phyloP scores from a whole-genome alignment of 164 flowering plant genomes.

The Aristolochia californica region DNA sequence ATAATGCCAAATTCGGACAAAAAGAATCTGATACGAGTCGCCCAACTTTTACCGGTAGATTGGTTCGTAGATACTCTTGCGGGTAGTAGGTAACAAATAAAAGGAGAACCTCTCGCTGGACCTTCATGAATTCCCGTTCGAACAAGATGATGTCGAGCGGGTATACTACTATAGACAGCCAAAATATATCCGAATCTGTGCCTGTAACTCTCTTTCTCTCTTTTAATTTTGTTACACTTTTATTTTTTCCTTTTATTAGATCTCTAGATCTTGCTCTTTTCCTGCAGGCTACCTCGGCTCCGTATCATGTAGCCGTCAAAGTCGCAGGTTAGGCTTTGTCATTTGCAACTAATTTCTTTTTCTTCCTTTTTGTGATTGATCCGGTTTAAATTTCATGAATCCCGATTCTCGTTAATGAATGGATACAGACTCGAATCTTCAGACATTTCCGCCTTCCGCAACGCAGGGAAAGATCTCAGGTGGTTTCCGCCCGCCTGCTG shows the following conservation, averaged over 20 bases:
- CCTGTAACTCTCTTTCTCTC: constrained; percentile 37
- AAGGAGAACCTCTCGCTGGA: too few species aligned
- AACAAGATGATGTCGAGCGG: constrained; percentile 78
- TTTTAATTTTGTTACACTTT: too few species aligned
- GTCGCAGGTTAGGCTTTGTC: constrained; percentile 27
- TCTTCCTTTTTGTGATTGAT: neutral
- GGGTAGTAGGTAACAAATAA: too few species aligned
- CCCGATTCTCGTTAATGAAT: neutral
- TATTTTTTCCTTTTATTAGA: constrained; percentile 7
- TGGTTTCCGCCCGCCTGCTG: constrained; percentile 65
- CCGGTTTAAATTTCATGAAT: neutral
- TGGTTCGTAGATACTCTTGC: too few species aligned
- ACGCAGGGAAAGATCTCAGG: constrained; percentile 78
- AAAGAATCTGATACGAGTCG: too few species aligned
- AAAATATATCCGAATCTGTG: constrained; percentile 84
- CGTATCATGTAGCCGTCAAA: constrained; percentile 52
- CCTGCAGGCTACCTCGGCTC: constrained; percentile 68
- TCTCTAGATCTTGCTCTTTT: constrained; percentile 1
- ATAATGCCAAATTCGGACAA: too few species aligned
- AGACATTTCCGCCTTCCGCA: constrained; percentile 73
- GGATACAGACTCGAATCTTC: constrained; percentile 60
- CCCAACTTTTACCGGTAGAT: too few species aligned
- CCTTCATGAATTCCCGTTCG: neutral
- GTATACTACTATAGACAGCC: constrained; percentile 68
- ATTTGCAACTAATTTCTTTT: neutral